These are phyloP conservation scores for Aegle marmelos DNA, from an alignment of 345 rosid genomes.

Conservation along the genomic window DNA sequence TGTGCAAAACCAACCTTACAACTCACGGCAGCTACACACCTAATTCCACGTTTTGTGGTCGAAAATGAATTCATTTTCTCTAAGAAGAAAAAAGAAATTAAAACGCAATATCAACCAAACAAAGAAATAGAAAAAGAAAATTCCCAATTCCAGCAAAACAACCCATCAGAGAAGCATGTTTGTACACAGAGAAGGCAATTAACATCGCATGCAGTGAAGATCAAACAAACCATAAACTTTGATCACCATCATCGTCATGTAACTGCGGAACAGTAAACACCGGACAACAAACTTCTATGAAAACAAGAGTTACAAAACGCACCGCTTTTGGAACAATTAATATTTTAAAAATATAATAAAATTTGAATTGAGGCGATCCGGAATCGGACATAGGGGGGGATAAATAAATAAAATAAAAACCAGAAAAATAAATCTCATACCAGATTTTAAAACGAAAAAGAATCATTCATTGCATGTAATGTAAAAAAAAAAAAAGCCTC, in stretches of 20 bases:
- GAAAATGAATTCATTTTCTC: not conserved
- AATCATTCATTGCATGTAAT: conserved; percentile 21
- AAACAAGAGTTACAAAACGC: not conserved
- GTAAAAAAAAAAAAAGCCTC: not conserved
- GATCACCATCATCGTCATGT: not conserved
- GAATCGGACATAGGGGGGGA: not conserved
- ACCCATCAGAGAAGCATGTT: not conserved
- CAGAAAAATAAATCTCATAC: no score
- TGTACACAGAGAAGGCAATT: not conserved
- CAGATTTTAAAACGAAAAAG: not conserved
- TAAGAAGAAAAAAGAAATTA: not conserved
- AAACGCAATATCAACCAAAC: not conserved
- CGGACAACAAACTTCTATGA: not conserved
- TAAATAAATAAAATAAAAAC: no score
- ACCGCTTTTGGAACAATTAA: not conserved
- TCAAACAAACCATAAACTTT: not conserved
- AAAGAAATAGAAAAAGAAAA: not conserved
- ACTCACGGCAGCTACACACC: not conserved
- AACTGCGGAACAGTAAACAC: conserved; percentile 10
- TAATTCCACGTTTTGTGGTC: not conserved
- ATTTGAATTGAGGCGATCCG: not conserved
- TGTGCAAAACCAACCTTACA: conserved; percentile 1
- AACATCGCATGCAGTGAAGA: conserved; percentile 17
- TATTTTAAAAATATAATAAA: not conserved
- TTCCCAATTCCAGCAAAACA: conserved; percentile 3